phyloP scores from a whole-genome alignment of 2,329 filamentous ascomycete genomes.

The Colletotrichum chrysophilum region DNA sequence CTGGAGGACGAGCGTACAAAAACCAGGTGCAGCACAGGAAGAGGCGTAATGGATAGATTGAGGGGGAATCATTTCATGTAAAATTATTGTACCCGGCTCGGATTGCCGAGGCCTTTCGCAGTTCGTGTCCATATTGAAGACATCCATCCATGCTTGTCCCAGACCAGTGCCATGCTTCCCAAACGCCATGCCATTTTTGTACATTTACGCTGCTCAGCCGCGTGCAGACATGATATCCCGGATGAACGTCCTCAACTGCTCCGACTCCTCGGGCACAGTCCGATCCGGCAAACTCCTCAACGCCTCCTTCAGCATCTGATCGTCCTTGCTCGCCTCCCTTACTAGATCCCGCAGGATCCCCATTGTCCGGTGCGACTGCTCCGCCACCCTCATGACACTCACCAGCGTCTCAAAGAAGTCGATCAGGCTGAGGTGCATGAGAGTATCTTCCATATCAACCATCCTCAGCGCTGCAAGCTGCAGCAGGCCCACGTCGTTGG shows the following conservation, averaged over 20 bases:
- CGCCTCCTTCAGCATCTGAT: slow-evolving; percentile 41
- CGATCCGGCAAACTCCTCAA: slow-evolving; percentile 50
- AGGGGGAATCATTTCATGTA: slow-evolving; percentile 10
- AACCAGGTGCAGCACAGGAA: background rate
- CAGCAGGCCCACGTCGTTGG: slow-evolving; percentile 45
- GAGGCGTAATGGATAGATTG: slow-evolving; percentile 21
- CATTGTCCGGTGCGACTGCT: slow-evolving; percentile 30
- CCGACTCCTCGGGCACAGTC: slow-evolving; percentile 57
- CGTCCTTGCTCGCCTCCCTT: slow-evolving; percentile 42
- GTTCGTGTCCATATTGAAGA: slow-evolving; percentile 19
- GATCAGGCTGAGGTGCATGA: slow-evolving; percentile 57
- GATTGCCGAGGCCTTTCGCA: background rate
- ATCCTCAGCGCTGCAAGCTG: slow-evolving; percentile 57
- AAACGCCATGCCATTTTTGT: background rate
- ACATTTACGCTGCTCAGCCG: background rate
- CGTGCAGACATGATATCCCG: slow-evolving; percentile 39
- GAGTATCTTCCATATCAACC: slow-evolving; percentile 52
- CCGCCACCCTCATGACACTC: slow-evolving; percentile 49
- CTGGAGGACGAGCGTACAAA: background rate
- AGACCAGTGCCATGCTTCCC: background rate
- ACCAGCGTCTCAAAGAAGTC: slow-evolving; percentile 60
- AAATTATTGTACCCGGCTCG: slow-evolving; percentile 8
- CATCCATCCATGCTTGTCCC: background rate
- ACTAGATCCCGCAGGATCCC: slow-evolving; percentile 40
- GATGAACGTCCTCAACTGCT: slow-evolving; percentile 51